Conservation (phyloP, 2,329 filamentous ascomycete species). For the Fusarium humuli region DNA sequence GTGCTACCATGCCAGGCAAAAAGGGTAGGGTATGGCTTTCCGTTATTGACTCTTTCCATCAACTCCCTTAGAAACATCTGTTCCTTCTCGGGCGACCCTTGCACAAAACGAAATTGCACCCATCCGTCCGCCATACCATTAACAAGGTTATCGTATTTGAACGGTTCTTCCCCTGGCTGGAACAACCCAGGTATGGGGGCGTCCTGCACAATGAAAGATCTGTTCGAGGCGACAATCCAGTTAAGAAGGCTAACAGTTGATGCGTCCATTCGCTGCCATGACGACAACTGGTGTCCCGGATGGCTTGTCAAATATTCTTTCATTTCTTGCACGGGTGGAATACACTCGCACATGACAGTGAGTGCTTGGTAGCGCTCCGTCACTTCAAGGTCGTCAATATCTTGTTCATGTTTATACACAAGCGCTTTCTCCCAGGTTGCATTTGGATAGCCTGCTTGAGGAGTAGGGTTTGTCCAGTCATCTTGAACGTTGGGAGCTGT, state of each 20-base stretch:
- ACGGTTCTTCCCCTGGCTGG: not conserved
- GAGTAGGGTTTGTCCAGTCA: not conserved
- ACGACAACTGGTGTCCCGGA: conserved; percentile 56
- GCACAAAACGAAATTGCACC: conserved; percentile 87
- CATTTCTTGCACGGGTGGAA: conserved; percentile 73
- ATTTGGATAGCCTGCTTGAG: conserved; percentile 6
- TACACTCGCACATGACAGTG: conserved; percentile 63
- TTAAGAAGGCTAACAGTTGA: conserved; percentile 76
- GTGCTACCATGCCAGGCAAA: conserved; percentile 90
- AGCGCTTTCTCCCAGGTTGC: conserved; percentile 30
- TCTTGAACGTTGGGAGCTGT: not conserved
- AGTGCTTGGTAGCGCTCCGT: conserved; percentile 44
- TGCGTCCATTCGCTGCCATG: conserved; percentile 68
- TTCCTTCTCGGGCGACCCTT: conserved; percentile 90
- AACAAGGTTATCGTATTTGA: conserved; percentile 58
- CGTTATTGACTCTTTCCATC: conserved; percentile 50
- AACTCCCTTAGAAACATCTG: conserved; percentile 76
- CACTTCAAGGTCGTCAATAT: conserved; percentile 40
- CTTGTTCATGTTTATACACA: conserved; percentile 42
- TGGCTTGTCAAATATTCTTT: conserved; percentile 58
- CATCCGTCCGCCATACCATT: conserved; percentile 70
- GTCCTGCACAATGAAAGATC: conserved; percentile 86
- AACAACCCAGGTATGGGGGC: conserved; percentile 53
- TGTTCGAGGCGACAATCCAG: conserved; percentile 92
- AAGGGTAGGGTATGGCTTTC: conserved; percentile 70